These are phyloP conservation scores for Irpex sp. DNA, from an alignment of 1,284 basidiomycete genomes.

Conservation along the genomic window DNA sequence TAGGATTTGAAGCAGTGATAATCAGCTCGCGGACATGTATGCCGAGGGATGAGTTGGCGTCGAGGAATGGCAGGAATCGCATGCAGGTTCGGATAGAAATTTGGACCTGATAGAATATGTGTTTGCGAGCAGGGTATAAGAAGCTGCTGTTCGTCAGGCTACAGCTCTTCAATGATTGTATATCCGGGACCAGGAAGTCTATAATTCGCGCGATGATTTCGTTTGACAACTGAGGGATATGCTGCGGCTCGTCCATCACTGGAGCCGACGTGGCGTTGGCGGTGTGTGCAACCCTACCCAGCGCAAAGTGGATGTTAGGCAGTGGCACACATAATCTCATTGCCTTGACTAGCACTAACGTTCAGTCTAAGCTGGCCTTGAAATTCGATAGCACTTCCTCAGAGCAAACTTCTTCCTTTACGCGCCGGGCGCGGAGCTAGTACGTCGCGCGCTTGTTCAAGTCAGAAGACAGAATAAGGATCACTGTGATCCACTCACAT, in stretches of 20 bases:
- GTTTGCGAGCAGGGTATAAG: constrained; percentile 14
- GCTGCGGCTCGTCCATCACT: not conserved
- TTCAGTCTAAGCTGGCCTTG: not conserved
- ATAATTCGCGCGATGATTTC: constrained; percentile 21
- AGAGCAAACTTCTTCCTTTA: not conserved
- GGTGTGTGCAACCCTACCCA: not conserved
- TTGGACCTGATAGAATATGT: constrained; percentile 15
- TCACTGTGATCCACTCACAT: not conserved
- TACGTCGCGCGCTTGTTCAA: not conserved
- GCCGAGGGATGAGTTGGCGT: constrained; percentile 9
- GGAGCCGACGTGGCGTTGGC: not conserved
- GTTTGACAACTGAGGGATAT: constrained; percentile 10
- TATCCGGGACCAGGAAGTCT: constrained; percentile 15
- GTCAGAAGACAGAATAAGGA: not conserved
- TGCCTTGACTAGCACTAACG: not conserved
- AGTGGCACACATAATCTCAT: not conserved
- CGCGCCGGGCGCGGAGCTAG: not conserved
- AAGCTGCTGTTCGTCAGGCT: constrained; percentile 18
- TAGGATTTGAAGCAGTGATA: constrained; percentile 12
- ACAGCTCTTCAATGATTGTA: constrained; percentile 13
- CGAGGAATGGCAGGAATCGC: constrained; percentile 11
- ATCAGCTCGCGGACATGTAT: constrained; percentile 12
- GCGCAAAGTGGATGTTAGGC: not conserved
- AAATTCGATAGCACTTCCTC: too few relatives aligned
- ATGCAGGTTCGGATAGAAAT: constrained; percentile 10